Evolutionary conservation across 176 grass and related monocot species (phyloP), one percentile per base, ranked within the genome.

Genomic region (Rhynchospora breviuscula): DNA sequence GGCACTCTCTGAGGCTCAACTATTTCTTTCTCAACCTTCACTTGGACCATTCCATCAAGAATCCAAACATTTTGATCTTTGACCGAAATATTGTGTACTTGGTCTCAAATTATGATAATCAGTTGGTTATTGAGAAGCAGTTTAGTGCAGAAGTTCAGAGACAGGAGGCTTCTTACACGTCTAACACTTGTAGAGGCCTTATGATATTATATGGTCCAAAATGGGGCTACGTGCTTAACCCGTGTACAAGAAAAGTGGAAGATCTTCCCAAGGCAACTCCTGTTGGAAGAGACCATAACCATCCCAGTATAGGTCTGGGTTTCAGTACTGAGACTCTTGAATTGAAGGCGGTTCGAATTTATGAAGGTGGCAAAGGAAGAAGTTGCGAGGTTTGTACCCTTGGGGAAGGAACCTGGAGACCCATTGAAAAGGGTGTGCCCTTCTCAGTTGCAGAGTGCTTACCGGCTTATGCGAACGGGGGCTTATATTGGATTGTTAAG

Each of bases 11-110:
- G 12, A 76, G 72, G 21, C 23, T 52, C 48, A 76, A 76, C 22
- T 7, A 76, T 76, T 76, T 76, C 72, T 76, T 76, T 76, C 48
- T 31, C 48, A 76, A 76, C 72, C 72, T 76, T 76, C 72, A 76
- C 22, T 76, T 76, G 48, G 47, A 76, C 46, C 72, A 76, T 76
- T 76, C 72, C 13, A 12, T 54, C 72, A 76, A 76, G 46, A 76
- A 76, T 54, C 72, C 72, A 76, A 76, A 76, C 47, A 29, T 76
- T 29, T 76, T 76, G 23, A 76, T 76, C 47, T 76, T 76, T 76
- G 72, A 76, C 72, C 47, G 13, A 76, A 76, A 76, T 53, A 17
- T 26, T 8, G 21, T 76, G 4, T 76, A 76, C 53, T 76, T 48
- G 8, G 72, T 76, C 72, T 31, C 13, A 29, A 76, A 76, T 76